Base-by-base conservation (phyloP, 2,329 filamentous ascomycete genomes). In the Pseudopyrenochaeta lycopersici region DNA sequence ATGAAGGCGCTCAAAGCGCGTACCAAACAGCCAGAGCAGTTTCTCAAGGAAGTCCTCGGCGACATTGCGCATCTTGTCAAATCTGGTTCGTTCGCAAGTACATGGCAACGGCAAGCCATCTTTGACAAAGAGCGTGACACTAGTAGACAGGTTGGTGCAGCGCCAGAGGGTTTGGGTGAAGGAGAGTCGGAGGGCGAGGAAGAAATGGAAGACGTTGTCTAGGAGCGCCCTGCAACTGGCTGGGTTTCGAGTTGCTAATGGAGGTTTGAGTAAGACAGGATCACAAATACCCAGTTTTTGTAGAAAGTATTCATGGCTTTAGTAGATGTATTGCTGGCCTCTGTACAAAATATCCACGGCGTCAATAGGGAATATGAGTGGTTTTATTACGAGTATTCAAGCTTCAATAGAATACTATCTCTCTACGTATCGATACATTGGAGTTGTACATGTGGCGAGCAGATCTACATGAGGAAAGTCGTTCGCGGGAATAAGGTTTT, bases 21-120 rank as follows among this genome's bases (percentile, higher is more conserved):
- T 56, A 85, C 96, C 33, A 85, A 88, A 54, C 95, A 99, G 77
- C 95, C 95, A 1, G 95, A 98, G 73, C 88, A 90, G n/a, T 98
- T 93, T 75, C 85, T 99, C 57, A 92, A 94, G 49, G 87, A 95
- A 72, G 89, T 88, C 1, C 79, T 99, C 63, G 90, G 93, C 58
- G 88, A 92, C 70, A 86, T 98, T 54, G 94, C 92, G 0, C 86
- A 90, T 17, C 79, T 97, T 56, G 88, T 96, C 72, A 91, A 92
- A 75, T 89, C 87, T 41, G 94, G 94, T 21, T 84, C 87, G 2
- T 97, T 96, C 72, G 89, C 91, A 46, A 94, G 92, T 73, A 88
- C 89, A 63, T 98, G 92, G 88, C 89, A 89, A 64, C 78, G 97
- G 52, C 91, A 89, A 73, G 82, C 85, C 2, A 89, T 92, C 71